These are phyloP conservation scores for Penicillium riverlandense DNA, from an alignment of 495 filamentous ascomycete species.

Conservation along the genomic window DNA sequence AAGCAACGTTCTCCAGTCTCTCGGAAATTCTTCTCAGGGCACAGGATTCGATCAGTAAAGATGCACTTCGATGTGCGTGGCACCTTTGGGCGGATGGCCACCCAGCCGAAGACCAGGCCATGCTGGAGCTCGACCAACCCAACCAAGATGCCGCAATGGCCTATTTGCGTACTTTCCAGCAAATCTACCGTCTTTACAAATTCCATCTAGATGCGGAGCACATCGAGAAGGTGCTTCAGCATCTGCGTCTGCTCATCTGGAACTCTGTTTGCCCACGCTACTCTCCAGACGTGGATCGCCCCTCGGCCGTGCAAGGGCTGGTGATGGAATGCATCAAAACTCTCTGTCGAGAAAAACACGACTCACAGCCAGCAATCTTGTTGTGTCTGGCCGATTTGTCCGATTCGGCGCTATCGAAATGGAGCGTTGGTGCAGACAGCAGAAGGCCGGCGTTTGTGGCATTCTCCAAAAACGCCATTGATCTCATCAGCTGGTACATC, in stretches of 20 bases:
- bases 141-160: slow-evolving; percentile 75
- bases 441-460: slow-evolving; percentile 72
- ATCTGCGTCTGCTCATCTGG: slow-evolving; percentile 53
- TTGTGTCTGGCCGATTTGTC: slow-evolving; percentile 60
- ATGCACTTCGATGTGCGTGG: slow-evolving; percentile 60
- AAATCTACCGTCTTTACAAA: slow-evolving; percentile 75
- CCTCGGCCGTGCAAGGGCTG: slow-evolving; percentile 69
- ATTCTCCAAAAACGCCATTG: slow-evolving; percentile 71
- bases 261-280: slow-evolving; percentile 72
- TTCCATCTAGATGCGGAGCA: slow-evolving; percentile 51
- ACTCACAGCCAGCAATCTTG: slow-evolving; percentile 61
- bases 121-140: slow-evolving; percentile 34
- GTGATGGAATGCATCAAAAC: slow-evolving; percentile 66
- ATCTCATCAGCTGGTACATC: slow-evolving; percentile 57
- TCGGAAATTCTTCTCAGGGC: slow-evolving; percentile 57
- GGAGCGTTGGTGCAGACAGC: slow-evolving; percentile 24
- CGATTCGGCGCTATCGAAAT: slow-evolving; percentile 51
- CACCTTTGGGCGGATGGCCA: slow-evolving; percentile 61
- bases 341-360: slow-evolving; percentile 60
- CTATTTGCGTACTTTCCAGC: slow-evolving; percentile 68
- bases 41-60: slow-evolving; percentile 41
- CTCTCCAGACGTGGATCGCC: slow-evolving; percentile 74
- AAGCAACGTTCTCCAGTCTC: slow-evolving; percentile 62
- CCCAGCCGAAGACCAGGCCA: slow-evolving; percentile 44
- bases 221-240: slow-evolving; percentile 45